Evolutionary conservation across 192 early-diverging fungal genomes (phyloP), one percentile per base, ranked within the genome.

Genomic region (Haplosporangium gracile): DNA sequence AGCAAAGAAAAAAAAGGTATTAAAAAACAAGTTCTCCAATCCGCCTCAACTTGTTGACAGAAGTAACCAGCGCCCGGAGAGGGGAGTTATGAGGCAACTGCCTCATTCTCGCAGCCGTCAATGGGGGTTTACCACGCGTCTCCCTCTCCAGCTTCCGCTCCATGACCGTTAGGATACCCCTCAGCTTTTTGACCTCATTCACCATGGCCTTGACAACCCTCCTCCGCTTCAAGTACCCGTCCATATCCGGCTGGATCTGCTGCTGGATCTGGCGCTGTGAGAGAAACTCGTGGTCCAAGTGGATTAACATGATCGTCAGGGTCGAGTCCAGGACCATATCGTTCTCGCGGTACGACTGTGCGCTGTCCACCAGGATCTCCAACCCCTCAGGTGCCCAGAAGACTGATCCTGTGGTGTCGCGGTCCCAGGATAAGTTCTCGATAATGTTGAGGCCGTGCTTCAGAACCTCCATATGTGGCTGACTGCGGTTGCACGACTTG

Each of bases 391-490:
- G 83, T 2, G 82, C 88, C 74, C 76, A 80, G 73, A 88, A 88
- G 68, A 88, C 82, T 2, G 80, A 70, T 1, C 60, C 73, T 9
- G 63, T 60, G 0, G 88, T 88, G 32, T 88, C 88, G 0, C 32
- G 43, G 34, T 83, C 79, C 24, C 82, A 75, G 5, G 82, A 83
- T 4, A 88, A 69, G 60, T 88, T 88, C 55, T 85, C 82, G 55
- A 88, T 78, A 72, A 88, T 88, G 74, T 88, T 80, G 72, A 88
- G 77, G 1, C 70, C 79, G 36, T 88, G 82, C 39, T 88, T 88
- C 65, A 88, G 69, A 10, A 88, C 88, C 70, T 88, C 88, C 88
- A 88, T 88, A 38, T 88, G 88, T 1, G 88, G 88, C 73, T 88
- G 81, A 10, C 70, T 75, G 24, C 88, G 88, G 68, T 88, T 88